A percentile compares a stretch with the other conserved stretches of the same genome.
Conservation (phyloP, 495 filamentous ascomycete genomes). For the Penicillium samsonianum region DNA sequence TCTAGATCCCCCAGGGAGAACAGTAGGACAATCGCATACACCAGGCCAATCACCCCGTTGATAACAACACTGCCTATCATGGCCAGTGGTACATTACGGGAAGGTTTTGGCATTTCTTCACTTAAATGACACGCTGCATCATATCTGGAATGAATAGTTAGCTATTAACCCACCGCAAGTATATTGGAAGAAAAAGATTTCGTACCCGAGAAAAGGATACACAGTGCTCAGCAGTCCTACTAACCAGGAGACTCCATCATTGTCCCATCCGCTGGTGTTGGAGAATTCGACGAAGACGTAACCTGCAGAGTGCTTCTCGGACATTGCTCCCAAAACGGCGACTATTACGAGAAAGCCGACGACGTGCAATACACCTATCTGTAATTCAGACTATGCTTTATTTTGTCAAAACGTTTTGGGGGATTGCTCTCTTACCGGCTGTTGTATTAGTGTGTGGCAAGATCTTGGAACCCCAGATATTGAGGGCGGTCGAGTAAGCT, state of each 20-base stretch:
- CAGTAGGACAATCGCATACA: constrained; percentile 44
- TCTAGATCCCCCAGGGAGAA: constrained; percentile 47
- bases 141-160: constrained; percentile 18
- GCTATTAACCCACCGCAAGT: background rate
- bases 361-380: constrained; percentile 23
- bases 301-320: constrained; percentile 19
- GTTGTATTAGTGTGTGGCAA: constrained; percentile 27
- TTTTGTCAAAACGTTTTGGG: too few relatives aligned
- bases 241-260: constrained; percentile 28
- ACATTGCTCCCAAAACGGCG: constrained; percentile 22
- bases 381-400: background rate
- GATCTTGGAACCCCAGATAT: constrained; percentile 28
- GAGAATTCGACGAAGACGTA: constrained; percentile 28
- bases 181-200: background rate
- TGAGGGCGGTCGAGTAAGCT: constrained; percentile 21
- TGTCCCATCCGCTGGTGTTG: constrained; percentile 28
- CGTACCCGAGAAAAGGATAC: constrained; percentile 28
- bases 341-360: constrained; percentile 23
- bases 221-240: constrained; percentile 29
- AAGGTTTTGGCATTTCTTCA: constrained; percentile 35
- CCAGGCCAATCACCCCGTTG: constrained; percentile 45
- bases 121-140: constrained; percentile 37
- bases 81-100: constrained; percentile 40
- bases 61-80: constrained; percentile 45
- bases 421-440: constrained; percentile 15